phyloP scores from a whole-genome alignment of 23 red algal genomes.

The Cyanidium caldarium region DNA sequence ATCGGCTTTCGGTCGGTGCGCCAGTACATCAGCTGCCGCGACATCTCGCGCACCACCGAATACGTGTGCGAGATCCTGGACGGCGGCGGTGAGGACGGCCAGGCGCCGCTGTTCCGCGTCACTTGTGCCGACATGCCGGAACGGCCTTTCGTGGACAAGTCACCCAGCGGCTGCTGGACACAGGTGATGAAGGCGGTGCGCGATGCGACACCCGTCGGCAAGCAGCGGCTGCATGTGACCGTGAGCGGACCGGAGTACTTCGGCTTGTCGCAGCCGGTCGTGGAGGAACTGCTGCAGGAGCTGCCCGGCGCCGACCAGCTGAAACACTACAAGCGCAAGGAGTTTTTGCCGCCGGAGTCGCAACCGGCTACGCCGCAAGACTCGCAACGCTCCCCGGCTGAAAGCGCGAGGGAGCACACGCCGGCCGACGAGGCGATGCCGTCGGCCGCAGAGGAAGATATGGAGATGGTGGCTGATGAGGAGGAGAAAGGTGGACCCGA shows the following conservation, averaged over 20 bases:
- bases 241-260: conserved; percentile 54
- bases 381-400: background rate
- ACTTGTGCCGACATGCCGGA: conserved; percentile 23
- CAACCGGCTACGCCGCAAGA: background rate
- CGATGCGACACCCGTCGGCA: conserved; percentile 4
- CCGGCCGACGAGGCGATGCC: background rate
- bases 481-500: too few species aligned
- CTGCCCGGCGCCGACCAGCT: conserved; percentile 16
- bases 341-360: background rate
- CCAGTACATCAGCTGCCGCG: conserved; percentile 5
- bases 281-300: conserved; percentile 35
- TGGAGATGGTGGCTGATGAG: too few species aligned
- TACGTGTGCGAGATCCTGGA: conserved; percentile 40
- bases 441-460: too few species aligned
- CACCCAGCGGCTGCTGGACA: conserved; percentile 19
- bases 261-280: conserved; percentile 30
- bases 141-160: conserved; percentile 6
- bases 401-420: background rate
- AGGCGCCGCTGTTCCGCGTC: conserved; percentile 21
- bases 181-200: conserved; percentile 8
- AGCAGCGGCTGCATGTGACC: conserved; percentile 7
- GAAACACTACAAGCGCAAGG: background rate
- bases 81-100: background rate
- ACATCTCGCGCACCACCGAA: conserved; percentile 9
- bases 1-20: conserved; percentile 32